These are phyloP conservation scores for Xylariaceae sp. DNA, from an alignment of 2,329 filamentous ascomycete genomes.

Conservation along the genomic window DNA sequence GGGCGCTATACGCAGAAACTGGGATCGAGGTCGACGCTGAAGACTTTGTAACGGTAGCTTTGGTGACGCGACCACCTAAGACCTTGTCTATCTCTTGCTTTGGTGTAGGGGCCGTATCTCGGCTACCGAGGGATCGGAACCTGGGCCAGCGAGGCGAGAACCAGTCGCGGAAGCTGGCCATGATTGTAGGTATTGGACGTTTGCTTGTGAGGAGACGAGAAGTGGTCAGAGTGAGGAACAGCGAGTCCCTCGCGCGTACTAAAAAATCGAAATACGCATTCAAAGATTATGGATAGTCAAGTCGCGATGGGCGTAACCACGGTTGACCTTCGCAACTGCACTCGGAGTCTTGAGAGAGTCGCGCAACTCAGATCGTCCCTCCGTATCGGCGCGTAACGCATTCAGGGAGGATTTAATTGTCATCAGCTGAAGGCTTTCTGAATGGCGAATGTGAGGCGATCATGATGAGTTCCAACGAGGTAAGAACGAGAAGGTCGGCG, in stretches of 20 bases:
- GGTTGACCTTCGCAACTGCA: too few relatives aligned
- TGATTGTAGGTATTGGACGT: slow-evolving; percentile 2
- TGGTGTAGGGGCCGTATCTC: neutral
- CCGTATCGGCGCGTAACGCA: too few relatives aligned
- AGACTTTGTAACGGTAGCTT: slow-evolving; percentile 4
- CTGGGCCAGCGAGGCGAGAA: slow-evolving; percentile 4
- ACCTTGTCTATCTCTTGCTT: slow-evolving; percentile 9
- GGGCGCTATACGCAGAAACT: neutral
- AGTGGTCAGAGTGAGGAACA: neutral
- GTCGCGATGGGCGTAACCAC: too few relatives aligned
- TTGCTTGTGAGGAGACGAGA: neutral
- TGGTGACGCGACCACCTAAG: slow-evolving; percentile 22
- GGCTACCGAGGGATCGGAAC: neutral
- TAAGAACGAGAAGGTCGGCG: too few relatives aligned
- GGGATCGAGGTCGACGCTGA: neutral
- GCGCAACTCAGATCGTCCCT: too few relatives aligned
- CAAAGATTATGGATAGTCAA: too few relatives aligned
- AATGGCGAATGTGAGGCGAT: too few relatives aligned
- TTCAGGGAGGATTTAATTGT: too few relatives aligned
- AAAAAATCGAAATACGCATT: neutral
- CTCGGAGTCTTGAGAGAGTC: too few relatives aligned
- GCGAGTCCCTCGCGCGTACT: neutral
- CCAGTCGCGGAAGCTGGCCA: slow-evolving; percentile 16
- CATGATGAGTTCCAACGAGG: too few relatives aligned
- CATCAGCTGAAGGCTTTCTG: too few relatives aligned